Evolutionary conservation across 495 filamentous ascomycete species (phyloP).

Genomic region (Daldinia grandis): DNA sequence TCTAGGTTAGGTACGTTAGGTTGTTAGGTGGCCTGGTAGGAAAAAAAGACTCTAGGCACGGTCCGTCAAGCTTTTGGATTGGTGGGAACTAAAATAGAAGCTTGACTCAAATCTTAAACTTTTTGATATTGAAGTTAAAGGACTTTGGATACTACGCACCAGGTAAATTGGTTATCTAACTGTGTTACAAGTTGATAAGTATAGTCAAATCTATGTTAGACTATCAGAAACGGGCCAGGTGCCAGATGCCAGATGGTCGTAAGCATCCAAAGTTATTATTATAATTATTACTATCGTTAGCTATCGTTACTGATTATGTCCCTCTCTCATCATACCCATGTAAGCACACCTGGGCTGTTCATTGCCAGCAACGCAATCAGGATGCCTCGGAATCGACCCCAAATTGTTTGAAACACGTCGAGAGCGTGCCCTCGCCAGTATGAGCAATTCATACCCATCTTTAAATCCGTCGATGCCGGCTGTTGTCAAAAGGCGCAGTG

Average conservation of each 20-base stretch:
- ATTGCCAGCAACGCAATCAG: slow-evolving; percentile 4
- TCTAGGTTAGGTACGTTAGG: too few species aligned
- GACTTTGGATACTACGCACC: background rate
- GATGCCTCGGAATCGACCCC: slow-evolving; percentile 33
- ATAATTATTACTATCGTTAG: slow-evolving; percentile 5
- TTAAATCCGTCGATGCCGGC: slow-evolving; percentile 32
- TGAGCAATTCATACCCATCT: slow-evolving; percentile 24
- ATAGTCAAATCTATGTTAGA: background rate
- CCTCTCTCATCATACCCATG: slow-evolving; percentile 16
- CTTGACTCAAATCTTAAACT: slow-evolving; percentile 6
- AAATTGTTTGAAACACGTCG: slow-evolving; percentile 23
- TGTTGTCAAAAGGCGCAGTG: slow-evolving; percentile 32
- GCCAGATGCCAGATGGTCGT: slow-evolving; percentile 5
- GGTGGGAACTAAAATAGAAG: slow-evolving; percentile 24
- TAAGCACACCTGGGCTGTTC: slow-evolving; percentile 14
- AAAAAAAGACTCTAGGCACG: slow-evolving; percentile 15
- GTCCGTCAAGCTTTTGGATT: slow-evolving; percentile 15
- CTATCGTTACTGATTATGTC: background rate
- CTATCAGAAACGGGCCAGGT: background rate
- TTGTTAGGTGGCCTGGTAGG: background rate
- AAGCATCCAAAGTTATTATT: slow-evolving; percentile 15
- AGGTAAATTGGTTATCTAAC: background rate
- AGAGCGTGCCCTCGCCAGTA: slow-evolving; percentile 7
- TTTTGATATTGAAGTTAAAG: background rate
- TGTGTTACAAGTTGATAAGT: slow-evolving; percentile 5